phyloP scores from a whole-genome alignment of 768 basidiomycete genomes.

The Suillus cothurnatus region DNA sequence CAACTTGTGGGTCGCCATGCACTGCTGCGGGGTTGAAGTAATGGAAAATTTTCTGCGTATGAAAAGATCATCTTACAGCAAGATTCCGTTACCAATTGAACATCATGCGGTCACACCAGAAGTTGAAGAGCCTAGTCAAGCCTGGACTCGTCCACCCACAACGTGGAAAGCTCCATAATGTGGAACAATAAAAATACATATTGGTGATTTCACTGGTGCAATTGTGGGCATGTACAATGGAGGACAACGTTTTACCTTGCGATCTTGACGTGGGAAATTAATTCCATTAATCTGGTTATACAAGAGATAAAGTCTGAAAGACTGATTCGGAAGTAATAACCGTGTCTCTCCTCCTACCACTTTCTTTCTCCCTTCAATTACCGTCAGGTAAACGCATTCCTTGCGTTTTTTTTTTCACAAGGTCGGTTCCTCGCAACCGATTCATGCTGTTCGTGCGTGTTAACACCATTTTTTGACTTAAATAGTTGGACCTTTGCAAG shows the following conservation, averaged over 20 bases:
- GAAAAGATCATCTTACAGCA: slow-evolving; percentile 1
- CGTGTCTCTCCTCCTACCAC: slow-evolving; percentile 7
- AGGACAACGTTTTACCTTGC: not conserved
- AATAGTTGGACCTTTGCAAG: slow-evolving; percentile 9
- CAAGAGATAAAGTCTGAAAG: slow-evolving; percentile 7
- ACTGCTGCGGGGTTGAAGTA: not conserved
- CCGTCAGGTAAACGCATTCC: slow-evolving; percentile 16
- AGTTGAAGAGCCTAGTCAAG: not conserved
- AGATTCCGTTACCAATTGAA: not conserved
- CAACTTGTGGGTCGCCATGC: not conserved
- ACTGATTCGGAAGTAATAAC: slow-evolving; percentile 15
- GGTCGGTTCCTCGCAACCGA: slow-evolving; percentile 1
- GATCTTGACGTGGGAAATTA: slow-evolving; percentile 11
- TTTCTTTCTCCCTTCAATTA: slow-evolving; percentile 13
- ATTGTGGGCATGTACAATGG: not conserved
- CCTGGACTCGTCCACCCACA: not conserved
- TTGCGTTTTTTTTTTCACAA: slow-evolving; percentile 20
- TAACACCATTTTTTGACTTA: slow-evolving; percentile 21
- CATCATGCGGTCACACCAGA: not conserved
- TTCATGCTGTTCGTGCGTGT: slow-evolving; percentile 16
- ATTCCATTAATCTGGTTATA: not conserved
- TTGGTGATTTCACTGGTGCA: not conserved
- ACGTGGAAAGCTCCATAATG: too few species aligned
- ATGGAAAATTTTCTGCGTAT: not conserved
- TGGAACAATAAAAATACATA: not conserved